Percentiles rank a stretch among this genome's conserved stretches.
Evolutionary conservation across 805 yeast genomes (phyloP).

Genomic region (Wilhelminamyces savonicus): DNA sequence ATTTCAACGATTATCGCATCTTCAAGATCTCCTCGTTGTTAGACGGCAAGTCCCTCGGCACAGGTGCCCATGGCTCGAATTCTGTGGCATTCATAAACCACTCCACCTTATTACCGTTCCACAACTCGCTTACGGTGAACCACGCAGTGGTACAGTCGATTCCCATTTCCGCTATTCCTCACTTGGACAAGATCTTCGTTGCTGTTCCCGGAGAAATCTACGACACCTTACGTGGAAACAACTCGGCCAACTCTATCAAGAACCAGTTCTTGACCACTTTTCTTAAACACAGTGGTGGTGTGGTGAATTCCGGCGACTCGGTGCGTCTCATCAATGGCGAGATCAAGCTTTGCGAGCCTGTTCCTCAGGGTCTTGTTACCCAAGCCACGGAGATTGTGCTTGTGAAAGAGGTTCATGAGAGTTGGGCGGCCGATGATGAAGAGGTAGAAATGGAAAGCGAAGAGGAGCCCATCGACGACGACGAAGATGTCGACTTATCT

Average conservation of each 20-base stretch:
- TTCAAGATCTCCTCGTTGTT: conserved; percentile 31
- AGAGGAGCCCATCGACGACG: conserved; percentile 2
- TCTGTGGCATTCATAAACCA: conserved; percentile 36
- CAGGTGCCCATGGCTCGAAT: conserved; percentile 21
- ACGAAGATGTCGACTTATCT: conserved; percentile 21
- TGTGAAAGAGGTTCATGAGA: conserved; percentile 26
- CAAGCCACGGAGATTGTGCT: conserved; percentile 48
- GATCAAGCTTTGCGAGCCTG: conserved; percentile 64
- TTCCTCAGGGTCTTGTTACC: conserved; percentile 56
- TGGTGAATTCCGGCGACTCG: conserved; percentile 36
- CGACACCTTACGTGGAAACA: conserved; percentile 22
- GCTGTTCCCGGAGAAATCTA: conserved; percentile 41
- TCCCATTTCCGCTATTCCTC: conserved; percentile 23
- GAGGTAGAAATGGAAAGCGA: conserved; percentile 2
- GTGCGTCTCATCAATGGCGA: conserved; percentile 41
- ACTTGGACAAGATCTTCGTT: conserved; percentile 38
- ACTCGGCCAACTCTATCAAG: conserved; percentile 27
- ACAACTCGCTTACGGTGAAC: conserved; percentile 37
- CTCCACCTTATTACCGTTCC: conserved; percentile 24
- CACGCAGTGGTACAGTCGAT: conserved; percentile 32
- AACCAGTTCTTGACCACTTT: conserved; percentile 23
- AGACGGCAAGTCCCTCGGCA: no score
- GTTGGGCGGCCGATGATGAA: not conserved
- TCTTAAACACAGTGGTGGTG: conserved; percentile 14
- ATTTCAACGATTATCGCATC: conserved; percentile 34